Evolutionary conservation across 83 land plant genomes (phyloP).

Genomic region (Diphasiastrum complanatum): DNA sequence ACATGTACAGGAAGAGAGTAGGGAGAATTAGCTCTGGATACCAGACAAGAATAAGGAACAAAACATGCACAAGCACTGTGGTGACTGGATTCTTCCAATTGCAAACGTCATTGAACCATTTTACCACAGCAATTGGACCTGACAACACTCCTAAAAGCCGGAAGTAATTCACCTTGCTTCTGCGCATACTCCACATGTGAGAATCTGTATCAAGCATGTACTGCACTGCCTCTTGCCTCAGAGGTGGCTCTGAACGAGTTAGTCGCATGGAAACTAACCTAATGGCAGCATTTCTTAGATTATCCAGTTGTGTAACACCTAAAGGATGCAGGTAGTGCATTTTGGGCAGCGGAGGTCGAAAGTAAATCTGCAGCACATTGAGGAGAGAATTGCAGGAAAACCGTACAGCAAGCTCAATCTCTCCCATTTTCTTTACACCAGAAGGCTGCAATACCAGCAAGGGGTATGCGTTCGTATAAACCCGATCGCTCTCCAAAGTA

Average conservation of each 20-base stretch:
- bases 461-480: constrained; percentile 6
- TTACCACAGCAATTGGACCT: no score
- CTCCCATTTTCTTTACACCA: no score
- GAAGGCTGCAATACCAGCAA: constrained; percentile 5
- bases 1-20: no score
- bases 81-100: no score
- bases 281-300: constrained; percentile 16
- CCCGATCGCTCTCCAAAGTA: no score
- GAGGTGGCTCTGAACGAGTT: constrained; percentile 20
- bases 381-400: not conserved
- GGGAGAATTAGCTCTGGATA: no score
- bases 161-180: constrained; percentile 13
- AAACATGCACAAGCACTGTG: no score
- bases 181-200: constrained; percentile 12
- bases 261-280: constrained; percentile 15
- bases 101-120: no score
- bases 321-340: constrained; percentile 27
- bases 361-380: constrained; percentile 6
- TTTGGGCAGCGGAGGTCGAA: constrained; percentile 17
- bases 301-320: constrained; percentile 17
- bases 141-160: no score
- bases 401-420: constrained; percentile 7
- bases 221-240: constrained; percentile 20
- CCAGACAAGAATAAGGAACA: no score
- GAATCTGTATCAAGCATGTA: constrained; percentile 25